A percentile compares a stretch with the other conserved stretches of the same genome.
Conservation (phyloP, 768 basidiomycete species). For the Leucocoprinus birnbaumii region DNA sequence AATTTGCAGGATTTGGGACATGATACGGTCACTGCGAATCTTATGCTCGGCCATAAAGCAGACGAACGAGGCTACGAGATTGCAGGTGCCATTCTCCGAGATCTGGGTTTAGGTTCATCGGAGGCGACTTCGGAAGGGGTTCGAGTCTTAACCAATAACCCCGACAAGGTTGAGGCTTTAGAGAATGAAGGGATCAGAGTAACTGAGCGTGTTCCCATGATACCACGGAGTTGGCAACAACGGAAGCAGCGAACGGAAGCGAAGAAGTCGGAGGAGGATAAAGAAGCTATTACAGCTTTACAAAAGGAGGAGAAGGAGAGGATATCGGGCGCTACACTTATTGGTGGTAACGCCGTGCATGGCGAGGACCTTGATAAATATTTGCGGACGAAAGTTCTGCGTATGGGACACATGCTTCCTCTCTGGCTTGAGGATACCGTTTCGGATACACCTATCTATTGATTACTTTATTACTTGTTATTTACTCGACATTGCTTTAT, state of each 20-base stretch:
- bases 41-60: constrained; percentile 91
- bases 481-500: not conserved
- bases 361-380: constrained; percentile 94
- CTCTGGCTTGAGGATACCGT: constrained; percentile 41
- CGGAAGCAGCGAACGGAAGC: constrained; percentile 30
- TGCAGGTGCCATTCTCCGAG: constrained; percentile 85
- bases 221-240: constrained; percentile 84
- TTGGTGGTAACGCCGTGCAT: constrained; percentile 72
- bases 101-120: constrained; percentile 71
- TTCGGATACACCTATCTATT: constrained; percentile 17
- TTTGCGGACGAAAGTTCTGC: constrained; percentile 90
- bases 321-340: constrained; percentile 68
- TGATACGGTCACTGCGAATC: constrained; percentile 97
- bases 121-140: constrained; percentile 46
- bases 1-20: constrained; percentile 97
- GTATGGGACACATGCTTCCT: constrained; percentile 94
- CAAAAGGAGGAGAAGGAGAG: constrained; percentile 34
- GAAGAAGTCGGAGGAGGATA: constrained; percentile 15
- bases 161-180: constrained; percentile 91
- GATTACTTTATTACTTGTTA: constrained; percentile 16
- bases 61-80: constrained; percentile 94
- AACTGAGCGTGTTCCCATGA: constrained; percentile 88
- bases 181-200: constrained; percentile 80
- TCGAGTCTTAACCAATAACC: constrained; percentile 93
- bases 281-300: constrained; percentile 16